These are phyloP conservation scores for Ophiostoma ulmi DNA, from an alignment of 2,329 filamentous ascomycete genomes.

Conservation along the genomic window DNA sequence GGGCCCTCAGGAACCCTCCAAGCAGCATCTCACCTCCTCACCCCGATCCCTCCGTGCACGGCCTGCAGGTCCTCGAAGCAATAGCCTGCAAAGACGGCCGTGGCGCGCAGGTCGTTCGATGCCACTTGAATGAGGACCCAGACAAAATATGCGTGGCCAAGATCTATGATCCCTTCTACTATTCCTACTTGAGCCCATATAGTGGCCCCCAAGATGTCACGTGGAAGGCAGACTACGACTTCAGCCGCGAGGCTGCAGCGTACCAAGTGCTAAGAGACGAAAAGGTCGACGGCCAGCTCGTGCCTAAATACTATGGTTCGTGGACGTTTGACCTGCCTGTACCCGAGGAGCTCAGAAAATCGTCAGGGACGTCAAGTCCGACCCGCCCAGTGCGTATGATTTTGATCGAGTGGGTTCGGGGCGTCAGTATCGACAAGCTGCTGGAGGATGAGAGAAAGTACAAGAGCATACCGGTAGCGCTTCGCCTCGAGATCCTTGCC, in stretches of 20 bases:
- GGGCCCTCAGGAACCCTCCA: too few relatives aligned
- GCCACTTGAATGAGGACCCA: background rate
- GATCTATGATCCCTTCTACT: slow-evolving; percentile 23
- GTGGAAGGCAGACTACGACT: slow-evolving; percentile 16
- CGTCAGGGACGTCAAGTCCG: background rate
- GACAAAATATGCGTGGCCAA: slow-evolving; percentile 18
- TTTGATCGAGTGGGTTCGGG: slow-evolving; percentile 17
- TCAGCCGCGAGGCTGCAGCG: slow-evolving; percentile 42
- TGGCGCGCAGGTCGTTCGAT: slow-evolving; percentile 20
- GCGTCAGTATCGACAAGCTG: background rate
- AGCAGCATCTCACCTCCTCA: background rate
- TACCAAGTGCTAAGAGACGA: slow-evolving; percentile 65
- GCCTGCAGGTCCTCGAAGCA: slow-evolving; percentile 14
- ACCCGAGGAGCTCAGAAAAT: background rate
- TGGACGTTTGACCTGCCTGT: slow-evolving; percentile 23
- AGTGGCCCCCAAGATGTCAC: slow-evolving; percentile 14
- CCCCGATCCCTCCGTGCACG: slow-evolving; percentile 3
- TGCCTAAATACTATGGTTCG: slow-evolving; percentile 22
- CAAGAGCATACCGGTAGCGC: slow-evolving; percentile 5
- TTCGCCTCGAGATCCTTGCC: slow-evolving; percentile 17
- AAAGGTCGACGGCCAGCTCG: slow-evolving; percentile 51
- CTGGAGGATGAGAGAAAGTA: background rate
- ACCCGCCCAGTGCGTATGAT: too few relatives aligned
- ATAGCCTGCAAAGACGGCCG: slow-evolving; percentile 18
- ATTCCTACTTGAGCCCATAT: background rate